phyloP scores from a whole-genome alignment of 352 stramenopile genomes.

The Thalassiosira hispida region DNA sequence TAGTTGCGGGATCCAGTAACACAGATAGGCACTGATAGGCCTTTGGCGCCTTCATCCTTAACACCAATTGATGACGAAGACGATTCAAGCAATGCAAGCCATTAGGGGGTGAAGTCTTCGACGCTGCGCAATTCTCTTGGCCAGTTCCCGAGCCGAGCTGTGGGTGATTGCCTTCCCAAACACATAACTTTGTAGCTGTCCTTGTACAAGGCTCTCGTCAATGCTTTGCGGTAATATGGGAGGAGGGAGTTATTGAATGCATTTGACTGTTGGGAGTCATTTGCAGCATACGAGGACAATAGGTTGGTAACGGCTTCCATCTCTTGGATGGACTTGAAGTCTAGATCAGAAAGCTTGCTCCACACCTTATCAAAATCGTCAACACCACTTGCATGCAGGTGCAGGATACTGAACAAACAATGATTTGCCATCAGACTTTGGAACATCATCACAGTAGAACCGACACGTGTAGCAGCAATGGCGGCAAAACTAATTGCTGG shows the following conservation, averaged over 20 bases:
- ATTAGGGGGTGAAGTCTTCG: slow-evolving; percentile 5
- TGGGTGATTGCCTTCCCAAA: neutral
- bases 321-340: slow-evolving; percentile 17
- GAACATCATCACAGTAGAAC: neutral
- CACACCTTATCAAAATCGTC: slow-evolving; percentile 6
- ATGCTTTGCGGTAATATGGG: slow-evolving; percentile 4
- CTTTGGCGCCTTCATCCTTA: neutral
- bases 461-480: slow-evolving; percentile 1
- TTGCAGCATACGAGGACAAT: slow-evolving; percentile 9
- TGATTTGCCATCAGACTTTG: slow-evolving; percentile 7
- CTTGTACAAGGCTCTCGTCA: neutral
- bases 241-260: slow-evolving; percentile 13
- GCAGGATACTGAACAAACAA: neutral
- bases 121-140: neutral
- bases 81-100: neutral
- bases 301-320: slow-evolving; percentile 12
- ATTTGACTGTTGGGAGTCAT: slow-evolving; percentile 7
- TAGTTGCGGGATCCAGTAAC: slow-evolving; percentile 18
- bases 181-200: slow-evolving; percentile 8
- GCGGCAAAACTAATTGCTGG: neutral
- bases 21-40: neutral
- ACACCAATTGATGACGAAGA: neutral
- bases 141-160: neutral
- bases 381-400: neutral
- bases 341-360: neutral